Percentiles rank a stretch among this genome's conserved stretches.
These are phyloP conservation scores for Acanthamoeba lugdunensis DNA, from an alignment of 208 protist genomes.

Conservation along the genomic window DNA sequence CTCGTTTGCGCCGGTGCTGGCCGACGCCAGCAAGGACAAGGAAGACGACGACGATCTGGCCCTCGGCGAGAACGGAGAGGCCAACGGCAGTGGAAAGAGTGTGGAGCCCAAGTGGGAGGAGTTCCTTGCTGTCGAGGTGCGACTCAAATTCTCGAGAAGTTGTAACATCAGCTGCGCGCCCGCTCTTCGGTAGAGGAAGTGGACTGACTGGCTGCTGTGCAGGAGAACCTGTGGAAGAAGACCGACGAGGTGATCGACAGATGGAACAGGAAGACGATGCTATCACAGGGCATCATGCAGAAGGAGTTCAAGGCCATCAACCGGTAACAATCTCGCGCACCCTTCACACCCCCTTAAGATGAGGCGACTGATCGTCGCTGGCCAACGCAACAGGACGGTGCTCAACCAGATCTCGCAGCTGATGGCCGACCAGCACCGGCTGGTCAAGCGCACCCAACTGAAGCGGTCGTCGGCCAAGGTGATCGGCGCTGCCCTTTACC, in stretches of 20 bases:
- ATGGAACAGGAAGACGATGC: constrained; percentile 76
- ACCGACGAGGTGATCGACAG: constrained; percentile 70
- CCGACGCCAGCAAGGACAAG: background rate
- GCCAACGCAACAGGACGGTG: background rate
- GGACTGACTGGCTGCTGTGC: background rate
- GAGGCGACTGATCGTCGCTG: too few species aligned
- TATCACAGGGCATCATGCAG: constrained; percentile 59
- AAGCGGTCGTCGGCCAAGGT: constrained; percentile 67
- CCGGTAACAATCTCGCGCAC: background rate
- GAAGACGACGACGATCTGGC: background rate
- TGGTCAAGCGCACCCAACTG: constrained; percentile 77
- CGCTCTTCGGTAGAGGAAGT: too few species aligned
- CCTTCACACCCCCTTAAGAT: too few species aligned
- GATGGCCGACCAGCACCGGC: constrained; percentile 58
- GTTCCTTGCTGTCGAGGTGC: background rate
- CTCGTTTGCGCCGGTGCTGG: background rate
- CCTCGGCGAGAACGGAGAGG: background rate
- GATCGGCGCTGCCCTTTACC: constrained; percentile 66
- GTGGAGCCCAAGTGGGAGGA: background rate
- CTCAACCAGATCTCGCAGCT: constrained; percentile 74
- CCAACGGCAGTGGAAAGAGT: background rate
- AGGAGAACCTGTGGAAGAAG: constrained; percentile 64
- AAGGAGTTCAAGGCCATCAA: constrained; percentile 80
- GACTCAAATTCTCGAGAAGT: background rate
- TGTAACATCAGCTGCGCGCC: background rate